These are phyloP conservation scores for Leccinum subgranulosum DNA, from an alignment of 768 basidiomycete genomes.

Conservation along the genomic window DNA sequence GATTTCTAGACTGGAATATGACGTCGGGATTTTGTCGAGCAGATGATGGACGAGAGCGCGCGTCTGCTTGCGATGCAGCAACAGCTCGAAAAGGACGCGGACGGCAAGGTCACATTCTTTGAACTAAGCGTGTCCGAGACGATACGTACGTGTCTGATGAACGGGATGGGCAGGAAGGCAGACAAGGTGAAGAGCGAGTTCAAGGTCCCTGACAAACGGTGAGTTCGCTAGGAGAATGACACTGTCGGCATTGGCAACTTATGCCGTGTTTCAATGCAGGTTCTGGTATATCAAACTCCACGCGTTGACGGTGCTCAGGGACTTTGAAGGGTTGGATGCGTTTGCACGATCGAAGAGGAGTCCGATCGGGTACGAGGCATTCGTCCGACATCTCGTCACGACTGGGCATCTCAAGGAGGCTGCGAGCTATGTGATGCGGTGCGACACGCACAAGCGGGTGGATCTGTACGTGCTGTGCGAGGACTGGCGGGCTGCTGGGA, in stretches of 20 bases:
- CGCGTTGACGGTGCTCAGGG: slow-evolving; percentile 70
- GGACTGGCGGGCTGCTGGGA: slow-evolving; percentile 86
- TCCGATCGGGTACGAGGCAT: slow-evolving; percentile 94
- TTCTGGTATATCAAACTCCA: slow-evolving; percentile 94
- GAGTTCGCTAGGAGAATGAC: slow-evolving; percentile 11
- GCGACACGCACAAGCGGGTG: slow-evolving; percentile 77
- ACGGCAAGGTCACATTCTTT: slow-evolving; percentile 75
- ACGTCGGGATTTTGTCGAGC: background rate
- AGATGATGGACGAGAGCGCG: slow-evolving; percentile 91
- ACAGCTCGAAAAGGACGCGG: slow-evolving; percentile 81
- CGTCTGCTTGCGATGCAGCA: slow-evolving; percentile 80
- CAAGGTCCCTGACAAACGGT: slow-evolving; percentile 95
- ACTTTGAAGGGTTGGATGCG: slow-evolving; percentile 82
- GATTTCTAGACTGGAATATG: background rate
- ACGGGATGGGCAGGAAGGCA: slow-evolving; percentile 80
- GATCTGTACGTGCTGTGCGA: slow-evolving; percentile 89
- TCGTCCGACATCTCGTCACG: slow-evolving; percentile 75
- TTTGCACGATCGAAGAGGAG: slow-evolving; percentile 87
- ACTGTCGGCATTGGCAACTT: background rate
- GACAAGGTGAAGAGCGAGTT: slow-evolving; percentile 89
- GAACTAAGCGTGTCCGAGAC: slow-evolving; percentile 87
- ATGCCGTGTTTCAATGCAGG: slow-evolving; percentile 36
- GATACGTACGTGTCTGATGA: slow-evolving; percentile 70
- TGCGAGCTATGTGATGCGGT: slow-evolving; percentile 70
- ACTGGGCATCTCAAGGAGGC: slow-evolving; percentile 78